These are phyloP conservation scores for Clarireedia homoeocarpa DNA, from an alignment of 2,329 filamentous ascomycete species.

Conservation along the genomic window DNA sequence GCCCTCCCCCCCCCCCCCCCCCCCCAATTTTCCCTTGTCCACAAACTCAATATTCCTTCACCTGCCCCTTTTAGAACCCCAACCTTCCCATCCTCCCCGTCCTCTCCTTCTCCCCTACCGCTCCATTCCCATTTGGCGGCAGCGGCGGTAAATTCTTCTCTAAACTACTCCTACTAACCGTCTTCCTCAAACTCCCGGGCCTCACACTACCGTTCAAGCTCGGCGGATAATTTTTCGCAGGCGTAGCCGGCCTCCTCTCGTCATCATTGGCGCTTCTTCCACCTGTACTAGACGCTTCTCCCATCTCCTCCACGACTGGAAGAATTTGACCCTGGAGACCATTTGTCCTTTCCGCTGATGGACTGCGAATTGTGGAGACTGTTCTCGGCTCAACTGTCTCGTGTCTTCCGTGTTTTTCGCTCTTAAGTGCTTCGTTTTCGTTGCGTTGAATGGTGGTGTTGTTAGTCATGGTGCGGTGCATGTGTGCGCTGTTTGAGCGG, in stretches of 20 bases:
- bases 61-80: background rate
- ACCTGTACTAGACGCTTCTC: slow-evolving; percentile 63
- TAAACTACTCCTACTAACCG: slow-evolving; percentile 47
- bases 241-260: slow-evolving; percentile 19
- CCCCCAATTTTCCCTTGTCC: background rate
- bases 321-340: slow-evolving; percentile 52
- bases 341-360: slow-evolving; percentile 45
- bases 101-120: background rate
- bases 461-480: slow-evolving; percentile 15
- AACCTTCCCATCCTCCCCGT: background rate
- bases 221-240: slow-evolving; percentile 13
- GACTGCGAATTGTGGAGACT: slow-evolving; percentile 48
- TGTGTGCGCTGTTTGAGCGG: slow-evolving; percentile 19
- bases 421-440: slow-evolving; percentile 23
- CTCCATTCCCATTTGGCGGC: slow-evolving; percentile 28
- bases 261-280: slow-evolving; percentile 46
- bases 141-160: slow-evolving; percentile 54
- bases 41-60: background rate
- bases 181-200: slow-evolving; percentile 5
- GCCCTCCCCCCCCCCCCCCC: too few species aligned
- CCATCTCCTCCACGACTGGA: slow-evolving; percentile 86
- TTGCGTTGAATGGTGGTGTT: slow-evolving; percentile 22
- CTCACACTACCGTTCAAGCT: slow-evolving; percentile 9
- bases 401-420: slow-evolving; percentile 30
- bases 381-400: slow-evolving; percentile 33